These are phyloP conservation scores for Penstemon davidsonii DNA, from an alignment of 257 asterid genomes.

Conservation along the genomic window DNA sequence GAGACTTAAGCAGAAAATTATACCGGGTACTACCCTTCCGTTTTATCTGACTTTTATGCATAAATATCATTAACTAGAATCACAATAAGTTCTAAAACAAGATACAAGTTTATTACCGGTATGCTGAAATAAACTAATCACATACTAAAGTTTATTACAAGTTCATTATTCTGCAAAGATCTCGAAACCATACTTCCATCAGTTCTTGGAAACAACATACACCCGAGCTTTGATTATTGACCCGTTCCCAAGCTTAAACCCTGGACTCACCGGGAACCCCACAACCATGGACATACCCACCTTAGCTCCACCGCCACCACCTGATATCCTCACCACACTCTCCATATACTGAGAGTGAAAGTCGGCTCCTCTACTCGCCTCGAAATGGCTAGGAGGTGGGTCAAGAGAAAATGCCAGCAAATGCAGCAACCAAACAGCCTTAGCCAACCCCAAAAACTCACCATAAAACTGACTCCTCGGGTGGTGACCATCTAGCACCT, in stretches of 20 bases:
- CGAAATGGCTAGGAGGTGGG: conserved; percentile 89
- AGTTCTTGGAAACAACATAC: conserved; percentile 72
- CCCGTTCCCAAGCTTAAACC: conserved; percentile 85
- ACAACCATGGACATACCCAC: conserved; percentile 62
- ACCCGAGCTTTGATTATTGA: conserved; percentile 79
- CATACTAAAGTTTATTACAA: conserved; percentile 1
- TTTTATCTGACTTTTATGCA: not conserved
- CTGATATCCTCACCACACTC: conserved; percentile 63
- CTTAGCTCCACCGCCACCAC: conserved; percentile 43
- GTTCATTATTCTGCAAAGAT: not conserved
- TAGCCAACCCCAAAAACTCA: conserved; percentile 73
- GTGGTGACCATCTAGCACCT: conserved; percentile 73
- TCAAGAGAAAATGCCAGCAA: conserved; percentile 83
- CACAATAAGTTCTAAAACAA: conserved; percentile 23
- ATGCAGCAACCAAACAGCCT: conserved; percentile 93
- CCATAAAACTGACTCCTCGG: conserved; percentile 89
- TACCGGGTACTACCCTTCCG: not conserved
- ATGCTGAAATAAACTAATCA: not conserved
- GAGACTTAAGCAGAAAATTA: not conserved
- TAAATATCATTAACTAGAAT: conserved; percentile 5
- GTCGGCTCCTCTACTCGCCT: conserved; percentile 84
- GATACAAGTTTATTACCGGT: too few species aligned
- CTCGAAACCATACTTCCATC: conserved; percentile 24
- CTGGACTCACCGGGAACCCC: conserved; percentile 91
- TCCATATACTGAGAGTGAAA: conserved; percentile 92